A percentile compares a stretch with the other conserved stretches of the same genome.
Conservation (phyloP, 441 rosid genomes). For the Bocquillonia castaneifolia region DNA sequence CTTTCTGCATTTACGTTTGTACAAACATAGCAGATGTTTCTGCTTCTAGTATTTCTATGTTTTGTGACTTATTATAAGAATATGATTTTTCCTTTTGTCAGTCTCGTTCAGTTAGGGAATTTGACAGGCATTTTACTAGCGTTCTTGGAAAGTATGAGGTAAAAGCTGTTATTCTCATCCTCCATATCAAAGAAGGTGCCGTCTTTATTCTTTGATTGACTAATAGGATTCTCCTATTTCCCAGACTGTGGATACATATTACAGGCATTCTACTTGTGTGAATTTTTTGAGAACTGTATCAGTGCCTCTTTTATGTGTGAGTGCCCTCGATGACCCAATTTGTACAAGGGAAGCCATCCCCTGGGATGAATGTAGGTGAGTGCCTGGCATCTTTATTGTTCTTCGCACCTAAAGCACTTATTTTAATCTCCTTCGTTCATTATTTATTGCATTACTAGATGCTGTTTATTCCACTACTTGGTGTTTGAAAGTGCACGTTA, state of each 20-base stretch:
- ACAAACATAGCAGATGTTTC: not conserved
- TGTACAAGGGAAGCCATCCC: conserved; percentile 87
- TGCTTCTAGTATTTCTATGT: not conserved
- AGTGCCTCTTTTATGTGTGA: conserved; percentile 48
- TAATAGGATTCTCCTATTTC: conserved; percentile 16
- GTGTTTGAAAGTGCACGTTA: not conserved
- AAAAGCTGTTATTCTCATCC: conserved; percentile 5
- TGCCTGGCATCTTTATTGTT: conserved; percentile 12
- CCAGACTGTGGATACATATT: conserved; percentile 47
- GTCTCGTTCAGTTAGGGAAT: conserved; percentile 46
- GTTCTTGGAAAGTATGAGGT: conserved; percentile 48
- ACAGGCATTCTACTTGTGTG: conserved; percentile 38
- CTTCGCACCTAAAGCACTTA: not conserved
- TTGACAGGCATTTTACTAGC: conserved; percentile 42
- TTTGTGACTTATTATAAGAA: not conserved
- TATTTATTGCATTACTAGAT: not conserved
- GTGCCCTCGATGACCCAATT: conserved; percentile 49
- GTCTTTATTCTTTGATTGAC: conserved; percentile 3
- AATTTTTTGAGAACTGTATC: conserved; percentile 39
- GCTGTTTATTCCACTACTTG: not conserved
- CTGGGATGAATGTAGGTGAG: conserved; percentile 89
- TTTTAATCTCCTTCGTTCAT: not conserved
- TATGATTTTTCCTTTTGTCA: conserved; percentile 20
- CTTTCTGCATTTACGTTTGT: not conserved
- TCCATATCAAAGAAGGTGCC: not conserved